Conservation (phyloP, 345 rosid species). For the Clarkia xantiana region DNA sequence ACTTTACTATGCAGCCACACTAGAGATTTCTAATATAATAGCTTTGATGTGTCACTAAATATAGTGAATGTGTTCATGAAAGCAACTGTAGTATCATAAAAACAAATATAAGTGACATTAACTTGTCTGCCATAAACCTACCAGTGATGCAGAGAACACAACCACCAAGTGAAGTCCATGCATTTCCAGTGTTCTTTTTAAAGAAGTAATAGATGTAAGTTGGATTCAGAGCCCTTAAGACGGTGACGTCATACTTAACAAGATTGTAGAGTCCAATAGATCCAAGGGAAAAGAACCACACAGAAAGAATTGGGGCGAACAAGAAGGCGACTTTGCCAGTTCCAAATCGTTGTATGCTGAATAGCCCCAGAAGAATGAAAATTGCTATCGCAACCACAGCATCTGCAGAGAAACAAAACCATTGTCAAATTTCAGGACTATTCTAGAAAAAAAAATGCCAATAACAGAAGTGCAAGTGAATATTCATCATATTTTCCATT, state of each 20-base stretch:
- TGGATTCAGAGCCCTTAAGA: constrained; percentile 16
- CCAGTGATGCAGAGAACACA: constrained; percentile 15
- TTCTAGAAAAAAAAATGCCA: too few species aligned
- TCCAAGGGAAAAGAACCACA: constrained; percentile 13
- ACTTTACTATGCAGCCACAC: neutral
- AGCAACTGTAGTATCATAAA: too few species aligned
- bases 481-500: too few species aligned
- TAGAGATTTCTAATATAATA: neutral
- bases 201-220: constrained; percentile 11
- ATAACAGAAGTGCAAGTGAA: too few species aligned
- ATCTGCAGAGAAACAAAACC: constrained; percentile 32
- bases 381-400: constrained; percentile 39
- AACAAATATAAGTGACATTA: too few species aligned
- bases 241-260: constrained; percentile 7
- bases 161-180: constrained; percentile 19
- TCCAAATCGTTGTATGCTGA: constrained; percentile 16
- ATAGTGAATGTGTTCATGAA: too few species aligned
- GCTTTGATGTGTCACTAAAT: too few species aligned
- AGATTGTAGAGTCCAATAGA: constrained; percentile 16
- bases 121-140: neutral
- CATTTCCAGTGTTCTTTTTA: constrained; percentile 8
- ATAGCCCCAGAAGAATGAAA: constrained; percentile 10
- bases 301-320: constrained; percentile 14
- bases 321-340: constrained; percentile 12
- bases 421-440: too few species aligned